Percentiles rank a stretch among this genome's conserved stretches.
phyloP scores from a whole-genome alignment of 1,139 yeast genomes.

The Eremothecium gossypii region DNA sequence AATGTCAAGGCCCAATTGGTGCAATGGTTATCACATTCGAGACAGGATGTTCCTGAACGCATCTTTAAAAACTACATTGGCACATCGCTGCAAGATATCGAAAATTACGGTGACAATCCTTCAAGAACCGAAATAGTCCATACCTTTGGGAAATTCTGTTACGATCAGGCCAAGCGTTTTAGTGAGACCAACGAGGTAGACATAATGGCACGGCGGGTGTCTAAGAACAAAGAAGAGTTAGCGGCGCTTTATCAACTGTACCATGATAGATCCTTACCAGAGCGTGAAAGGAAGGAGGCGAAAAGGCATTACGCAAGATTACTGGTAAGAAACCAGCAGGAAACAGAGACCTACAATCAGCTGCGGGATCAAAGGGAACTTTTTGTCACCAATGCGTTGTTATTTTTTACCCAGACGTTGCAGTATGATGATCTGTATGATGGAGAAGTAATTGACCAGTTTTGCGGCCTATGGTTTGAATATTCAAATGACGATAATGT shows the following conservation, averaged over 20 bases:
- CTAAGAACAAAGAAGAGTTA: slow-evolving; percentile 37
- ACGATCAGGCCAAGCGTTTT: slow-evolving; percentile 46
- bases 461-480: slow-evolving; percentile 82
- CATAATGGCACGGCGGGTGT: slow-evolving; percentile 35
- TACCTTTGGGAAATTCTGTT: slow-evolving; percentile 68
- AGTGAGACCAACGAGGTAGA: slow-evolving; percentile 38
- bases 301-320: slow-evolving; percentile 43
- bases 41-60: slow-evolving; percentile 52
- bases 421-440: slow-evolving; percentile 38
- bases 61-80: slow-evolving; percentile 51
- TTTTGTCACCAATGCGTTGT: slow-evolving; percentile 49
- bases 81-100: slow-evolving; percentile 31
- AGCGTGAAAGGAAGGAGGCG: slow-evolving; percentile 42
- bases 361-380: slow-evolving; percentile 33
- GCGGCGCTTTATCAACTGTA: slow-evolving; percentile 40
- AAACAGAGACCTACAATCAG: slow-evolving; percentile 38
- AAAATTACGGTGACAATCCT: slow-evolving; percentile 18
- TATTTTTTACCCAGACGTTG: slow-evolving; percentile 50
- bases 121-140: slow-evolving; percentile 41
- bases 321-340: slow-evolving; percentile 41
- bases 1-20: slow-evolving; percentile 46
- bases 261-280: slow-evolving; percentile 33
- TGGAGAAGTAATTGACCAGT: slow-evolving; percentile 60
- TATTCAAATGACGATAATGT: slow-evolving; percentile 38
- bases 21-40: slow-evolving; percentile 62